These are phyloP conservation scores for Bimuria novae-zelandiae DNA, from an alignment of 2,329 filamentous ascomycete genomes.

Conservation along the genomic window DNA sequence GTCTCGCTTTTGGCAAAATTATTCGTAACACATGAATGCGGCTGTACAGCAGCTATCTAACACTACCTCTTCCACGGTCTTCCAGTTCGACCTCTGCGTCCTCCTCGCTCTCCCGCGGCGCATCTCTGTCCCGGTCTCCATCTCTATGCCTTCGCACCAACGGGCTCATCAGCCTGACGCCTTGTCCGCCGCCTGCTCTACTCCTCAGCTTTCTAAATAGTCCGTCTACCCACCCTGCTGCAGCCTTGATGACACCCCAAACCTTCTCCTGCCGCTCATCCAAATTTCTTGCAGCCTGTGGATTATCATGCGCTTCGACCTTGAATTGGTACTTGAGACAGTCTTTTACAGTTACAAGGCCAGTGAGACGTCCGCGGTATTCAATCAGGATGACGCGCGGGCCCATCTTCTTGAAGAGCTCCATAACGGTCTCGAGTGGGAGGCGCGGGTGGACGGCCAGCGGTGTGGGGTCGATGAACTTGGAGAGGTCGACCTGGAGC, in stretches of 20 bases:
- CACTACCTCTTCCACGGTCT: slow-evolving; percentile 21
- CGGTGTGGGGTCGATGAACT: slow-evolving; percentile 87
- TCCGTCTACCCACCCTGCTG: slow-evolving; percentile 27
- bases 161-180: slow-evolving; percentile 35
- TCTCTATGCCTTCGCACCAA: slow-evolving; percentile 10
- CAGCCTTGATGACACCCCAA: slow-evolving; percentile 23
- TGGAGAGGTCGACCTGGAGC: slow-evolving; percentile 74
- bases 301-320: slow-evolving; percentile 82
- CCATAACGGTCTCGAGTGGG: slow-evolving; percentile 95
- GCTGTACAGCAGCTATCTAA: slow-evolving; percentile 3
- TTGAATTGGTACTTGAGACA: slow-evolving; percentile 98
- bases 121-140: slow-evolving; percentile 14
- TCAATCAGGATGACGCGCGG: slow-evolving; percentile 92
- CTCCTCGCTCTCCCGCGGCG: slow-evolving; percentile 13
- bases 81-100: slow-evolving; percentile 27
- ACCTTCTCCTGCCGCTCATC: slow-evolving; percentile 39
- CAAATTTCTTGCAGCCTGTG: slow-evolving; percentile 30
- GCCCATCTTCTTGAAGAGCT: slow-evolving; percentile 97
- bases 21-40: not conserved
- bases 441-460: slow-evolving; percentile 89
- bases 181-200: slow-evolving; percentile 21
- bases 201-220: slow-evolving; percentile 21
- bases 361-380: slow-evolving; percentile 79
- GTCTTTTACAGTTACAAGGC: slow-evolving; percentile 94
- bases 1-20: slow-evolving; percentile 5